These are phyloP conservation scores for Solanum chaucha DNA, from an alignment of 257 asterid species.

Conservation along the genomic window DNA sequence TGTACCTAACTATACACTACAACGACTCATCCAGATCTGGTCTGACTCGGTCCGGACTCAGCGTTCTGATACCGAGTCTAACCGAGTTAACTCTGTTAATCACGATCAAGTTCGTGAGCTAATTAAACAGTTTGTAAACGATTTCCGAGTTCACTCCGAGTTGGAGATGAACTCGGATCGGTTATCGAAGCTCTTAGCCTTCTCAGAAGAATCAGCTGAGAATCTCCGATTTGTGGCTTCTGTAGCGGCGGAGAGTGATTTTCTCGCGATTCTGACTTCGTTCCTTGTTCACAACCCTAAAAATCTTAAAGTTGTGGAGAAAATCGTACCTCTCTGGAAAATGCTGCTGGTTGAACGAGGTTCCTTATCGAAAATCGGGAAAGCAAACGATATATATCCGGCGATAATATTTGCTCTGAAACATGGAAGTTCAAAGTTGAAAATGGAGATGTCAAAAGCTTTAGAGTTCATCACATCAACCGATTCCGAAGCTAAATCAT, in stretches of 20 bases:
- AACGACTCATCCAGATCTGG: constrained; percentile 72
- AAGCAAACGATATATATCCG: constrained; percentile 7
- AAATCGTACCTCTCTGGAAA: constrained; percentile 20
- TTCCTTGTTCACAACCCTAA: not conserved
- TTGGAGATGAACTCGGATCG: not conserved
- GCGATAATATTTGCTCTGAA: constrained; percentile 13
- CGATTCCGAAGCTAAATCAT: constrained; percentile 2
- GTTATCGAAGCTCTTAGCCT: constrained; percentile 22
- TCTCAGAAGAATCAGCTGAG: constrained; percentile 34
- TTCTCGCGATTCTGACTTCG: constrained; percentile 13
- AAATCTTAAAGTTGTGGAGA: constrained; percentile 21
- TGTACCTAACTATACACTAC: constrained; percentile 67
- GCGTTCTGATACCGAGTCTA: not conserved
- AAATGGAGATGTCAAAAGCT: constrained; percentile 23
- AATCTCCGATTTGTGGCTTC: constrained; percentile 16
- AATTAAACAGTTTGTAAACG: constrained; percentile 23
- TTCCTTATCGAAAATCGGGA: not conserved
- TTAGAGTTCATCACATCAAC: constrained; percentile 20
- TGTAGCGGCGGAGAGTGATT: constrained; percentile 10
- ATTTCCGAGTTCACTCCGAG: constrained; percentile 5
- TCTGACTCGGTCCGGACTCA: constrained; percentile 31
- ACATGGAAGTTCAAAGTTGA: constrained; percentile 27
- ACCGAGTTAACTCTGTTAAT: constrained; percentile 14
- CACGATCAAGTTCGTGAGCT: constrained; percentile 23
- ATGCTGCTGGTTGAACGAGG: not conserved